A percentile compares a stretch with the other conserved stretches of the same genome.
These are phyloP conservation scores for Centrapalus pauciflorus DNA, from an alignment of 129 eudicot species.

Conservation along the genomic window DNA sequence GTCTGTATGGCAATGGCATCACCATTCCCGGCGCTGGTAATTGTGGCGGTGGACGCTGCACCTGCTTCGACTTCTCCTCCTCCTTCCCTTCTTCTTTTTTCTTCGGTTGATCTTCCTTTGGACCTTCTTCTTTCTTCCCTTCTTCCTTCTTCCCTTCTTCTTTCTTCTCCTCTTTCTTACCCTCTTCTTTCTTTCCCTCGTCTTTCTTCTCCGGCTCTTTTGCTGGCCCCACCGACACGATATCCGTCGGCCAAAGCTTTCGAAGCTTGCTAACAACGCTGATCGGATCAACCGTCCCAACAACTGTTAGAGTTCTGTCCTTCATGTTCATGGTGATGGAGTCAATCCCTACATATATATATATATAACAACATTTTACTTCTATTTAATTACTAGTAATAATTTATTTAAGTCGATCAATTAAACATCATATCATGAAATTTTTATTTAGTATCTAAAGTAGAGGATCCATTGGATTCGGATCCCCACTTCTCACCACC, in stretches of 20 bases:
- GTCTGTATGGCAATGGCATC: conserved; percentile 34
- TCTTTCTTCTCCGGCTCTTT: conserved; percentile 37
- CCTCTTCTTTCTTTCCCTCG: conserved; percentile 16
- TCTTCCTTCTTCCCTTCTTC: conserved; percentile 14
- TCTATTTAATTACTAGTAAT: too few species aligned
- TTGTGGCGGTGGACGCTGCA: background rate
- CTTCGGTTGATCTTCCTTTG: conserved; percentile 14
- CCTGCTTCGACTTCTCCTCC: conserved; percentile 11
- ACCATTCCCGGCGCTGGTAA: conserved; percentile 7
- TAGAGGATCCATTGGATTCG: too few species aligned
- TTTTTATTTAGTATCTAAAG: too few species aligned
- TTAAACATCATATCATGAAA: too few species aligned
- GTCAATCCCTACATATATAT: conserved; percentile 37
- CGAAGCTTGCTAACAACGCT: conserved; percentile 32
- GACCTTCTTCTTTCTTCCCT: background rate
- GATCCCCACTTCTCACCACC: background rate
- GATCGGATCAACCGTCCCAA: conserved; percentile 44
- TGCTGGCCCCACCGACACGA: conserved; percentile 38
- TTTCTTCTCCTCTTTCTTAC: conserved; percentile 27
- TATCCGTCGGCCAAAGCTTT: conserved; percentile 31
- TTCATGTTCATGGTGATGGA: conserved; percentile 39
- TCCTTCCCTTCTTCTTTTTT: conserved; percentile 19
- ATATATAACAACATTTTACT: background rate
- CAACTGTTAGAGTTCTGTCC: conserved; percentile 30
- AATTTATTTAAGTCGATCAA: too few species aligned